Percentiles rank a stretch among this genome's conserved stretches.
Conservation (phyloP, 352 stramenopile genomes). For the Globisporangium perplexum region DNA sequence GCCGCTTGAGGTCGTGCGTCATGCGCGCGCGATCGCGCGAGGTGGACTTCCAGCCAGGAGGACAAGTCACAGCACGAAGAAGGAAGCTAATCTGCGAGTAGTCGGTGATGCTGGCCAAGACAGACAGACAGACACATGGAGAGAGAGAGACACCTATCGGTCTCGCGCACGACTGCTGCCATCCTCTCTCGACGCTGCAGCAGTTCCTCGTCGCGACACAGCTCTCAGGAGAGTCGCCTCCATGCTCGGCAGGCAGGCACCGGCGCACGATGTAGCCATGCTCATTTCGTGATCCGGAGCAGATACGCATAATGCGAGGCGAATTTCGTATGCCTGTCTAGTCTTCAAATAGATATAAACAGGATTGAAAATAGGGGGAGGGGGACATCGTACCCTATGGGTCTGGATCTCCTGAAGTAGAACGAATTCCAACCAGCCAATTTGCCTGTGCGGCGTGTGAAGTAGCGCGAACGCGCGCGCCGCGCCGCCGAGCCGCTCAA, state of each 20-base stretch:
- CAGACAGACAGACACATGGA: no score
- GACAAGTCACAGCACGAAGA: no score
- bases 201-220: no score
- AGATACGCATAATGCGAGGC: not conserved
- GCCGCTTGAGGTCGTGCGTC: constrained; percentile 49
- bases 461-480: constrained; percentile 31
- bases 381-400: constrained; percentile 4
- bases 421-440: constrained; percentile 81
- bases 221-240: no score
- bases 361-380: not conserved
- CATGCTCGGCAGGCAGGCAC: not conserved
- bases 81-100: no score
- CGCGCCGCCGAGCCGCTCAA: constrained; percentile 33
- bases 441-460: constrained; percentile 37
- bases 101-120: no score
- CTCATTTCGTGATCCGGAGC: no score
- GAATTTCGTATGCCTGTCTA: not conserved
- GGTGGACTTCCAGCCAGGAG: not conserved
- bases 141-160: no score
- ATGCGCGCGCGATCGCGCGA: constrained; percentile 16
- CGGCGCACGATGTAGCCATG: constrained; percentile 1
- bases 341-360: not conserved
- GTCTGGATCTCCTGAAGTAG: constrained; percentile 23
- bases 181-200: no score
- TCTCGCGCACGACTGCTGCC: no score